A percentile compares a stretch with the other conserved stretches of the same genome.
Conservation (phyloP, 2,329 filamentous ascomycete species). For the Colletotrichum acutatum region DNA sequence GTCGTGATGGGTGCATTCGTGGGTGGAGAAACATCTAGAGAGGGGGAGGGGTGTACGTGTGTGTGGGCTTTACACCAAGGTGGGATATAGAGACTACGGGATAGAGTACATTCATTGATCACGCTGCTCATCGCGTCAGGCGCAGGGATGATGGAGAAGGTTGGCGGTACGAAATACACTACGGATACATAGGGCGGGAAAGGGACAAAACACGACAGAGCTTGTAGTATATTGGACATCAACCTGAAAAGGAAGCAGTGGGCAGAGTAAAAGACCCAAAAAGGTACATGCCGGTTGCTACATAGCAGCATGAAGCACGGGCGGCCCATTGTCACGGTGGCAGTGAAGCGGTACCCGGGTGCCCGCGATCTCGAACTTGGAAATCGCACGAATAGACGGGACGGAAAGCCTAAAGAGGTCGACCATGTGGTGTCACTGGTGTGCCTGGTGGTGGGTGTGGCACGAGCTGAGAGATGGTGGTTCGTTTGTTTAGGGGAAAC, state of each 20-base stretch:
- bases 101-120: constrained; percentile 1
- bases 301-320: background rate
- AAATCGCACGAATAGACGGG: constrained; percentile 25
- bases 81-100: no score
- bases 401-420: background rate
- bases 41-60: background rate
- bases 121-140: background rate
- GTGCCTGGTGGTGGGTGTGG: background rate
- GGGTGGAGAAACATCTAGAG: background rate
- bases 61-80: no score
- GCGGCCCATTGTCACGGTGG: background rate
- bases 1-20: background rate
- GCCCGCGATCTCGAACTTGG: background rate
- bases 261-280: background rate
- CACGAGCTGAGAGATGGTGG: constrained; percentile 5
- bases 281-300: background rate
- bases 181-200: background rate
- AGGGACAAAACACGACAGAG: background rate
- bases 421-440: background rate
- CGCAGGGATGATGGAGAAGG: background rate
- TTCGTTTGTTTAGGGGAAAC: constrained; percentile 26
- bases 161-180: background rate
- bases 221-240: background rate
- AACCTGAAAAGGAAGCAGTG: background rate
- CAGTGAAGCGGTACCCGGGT: background rate